Evolutionary conservation across 768 basidiomycete species (phyloP), one percentile per base, ranked within the genome.

Genomic region (Suillus spraguei): DNA sequence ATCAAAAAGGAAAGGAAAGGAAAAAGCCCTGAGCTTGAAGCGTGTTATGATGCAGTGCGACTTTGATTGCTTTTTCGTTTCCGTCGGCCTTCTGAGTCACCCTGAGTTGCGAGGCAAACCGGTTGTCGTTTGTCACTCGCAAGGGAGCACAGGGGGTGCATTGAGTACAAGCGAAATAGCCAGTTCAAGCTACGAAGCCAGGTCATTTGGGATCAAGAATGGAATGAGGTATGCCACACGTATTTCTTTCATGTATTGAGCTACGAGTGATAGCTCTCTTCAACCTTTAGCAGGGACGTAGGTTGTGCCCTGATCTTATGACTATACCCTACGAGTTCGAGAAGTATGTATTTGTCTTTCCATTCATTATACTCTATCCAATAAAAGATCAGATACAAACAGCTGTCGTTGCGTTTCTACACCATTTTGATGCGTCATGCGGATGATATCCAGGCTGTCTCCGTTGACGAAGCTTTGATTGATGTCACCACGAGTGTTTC

Each of bases 51-150:
- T 95, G 91, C 94, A 95, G 69, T 93, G 91, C 67, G 94, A 95
- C 74, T 98, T 99, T 67, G 97, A 99, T 70, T 94, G 90, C 66
- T 99, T 98, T 81, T 99, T 99, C 71, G 96, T 98, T 13, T 89
- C 92, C 1, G 97, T 90, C n/a, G 94, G 95, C 0, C 77, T 96
- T 59, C 81, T 92, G 2, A 86, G 82, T 63, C 81, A 95, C 2
- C 93, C 94, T 0, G 85, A 97, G 64, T 76, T 97, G 52, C 86
- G 85, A 60, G 95, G 95, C 1, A 94, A 91, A 72, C 94, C 97
- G 0, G 88, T 91, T 10, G 95, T 97, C 0, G 97, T 99, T 0
- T 99, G 97, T 70, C 97, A 99, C 76, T 94, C 95, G 9, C 93
- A 94, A 70, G 89, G 89, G 0, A 77, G 72, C 2, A 87, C 88